Conservation (phyloP, 768 basidiomycete species). For the Cantharellus cinnabarinus region DNA sequence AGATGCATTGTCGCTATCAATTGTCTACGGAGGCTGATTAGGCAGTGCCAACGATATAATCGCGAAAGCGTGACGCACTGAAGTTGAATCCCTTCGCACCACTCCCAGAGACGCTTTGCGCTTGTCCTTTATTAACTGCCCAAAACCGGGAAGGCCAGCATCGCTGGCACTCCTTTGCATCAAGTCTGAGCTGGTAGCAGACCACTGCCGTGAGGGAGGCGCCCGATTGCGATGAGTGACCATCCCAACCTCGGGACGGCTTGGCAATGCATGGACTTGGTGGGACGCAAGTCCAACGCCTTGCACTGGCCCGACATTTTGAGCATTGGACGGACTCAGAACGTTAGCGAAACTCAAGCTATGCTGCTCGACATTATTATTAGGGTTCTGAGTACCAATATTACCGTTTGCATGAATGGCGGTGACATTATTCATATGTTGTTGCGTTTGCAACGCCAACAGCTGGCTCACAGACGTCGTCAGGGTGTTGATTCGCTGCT, state of each 20-base stretch:
- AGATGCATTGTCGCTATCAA: background rate
- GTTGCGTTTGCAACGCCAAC: conserved; percentile 56
- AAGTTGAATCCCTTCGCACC: conserved; percentile 35
- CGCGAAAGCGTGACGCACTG: conserved; percentile 15
- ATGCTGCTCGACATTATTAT: background rate
- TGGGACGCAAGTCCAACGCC: conserved; percentile 2
- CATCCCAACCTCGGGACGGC: background rate
- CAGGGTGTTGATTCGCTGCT: conserved; percentile 52
- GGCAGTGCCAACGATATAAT: background rate
- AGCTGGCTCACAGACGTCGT: conserved; percentile 75
- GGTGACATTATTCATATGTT: conserved; percentile 8
- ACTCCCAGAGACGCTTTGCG: conserved; percentile 5
- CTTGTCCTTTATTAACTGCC: conserved; percentile 7
- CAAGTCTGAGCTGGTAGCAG: conserved; percentile 58
- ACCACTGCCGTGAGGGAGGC: conserved; percentile 43
- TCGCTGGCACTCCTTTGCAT: conserved; percentile 16
- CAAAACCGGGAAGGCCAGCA: background rate
- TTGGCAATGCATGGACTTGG: background rate
- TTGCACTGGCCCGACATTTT: background rate
- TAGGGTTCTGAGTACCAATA: background rate
- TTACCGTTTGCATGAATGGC: background rate
- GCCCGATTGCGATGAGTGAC: background rate
- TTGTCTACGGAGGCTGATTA: background rate
- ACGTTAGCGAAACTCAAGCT: background rate
- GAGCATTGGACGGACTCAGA: background rate